Conservation (phyloP, 106 monocot genomes). For the Acanthochlamys bracteata region DNA sequence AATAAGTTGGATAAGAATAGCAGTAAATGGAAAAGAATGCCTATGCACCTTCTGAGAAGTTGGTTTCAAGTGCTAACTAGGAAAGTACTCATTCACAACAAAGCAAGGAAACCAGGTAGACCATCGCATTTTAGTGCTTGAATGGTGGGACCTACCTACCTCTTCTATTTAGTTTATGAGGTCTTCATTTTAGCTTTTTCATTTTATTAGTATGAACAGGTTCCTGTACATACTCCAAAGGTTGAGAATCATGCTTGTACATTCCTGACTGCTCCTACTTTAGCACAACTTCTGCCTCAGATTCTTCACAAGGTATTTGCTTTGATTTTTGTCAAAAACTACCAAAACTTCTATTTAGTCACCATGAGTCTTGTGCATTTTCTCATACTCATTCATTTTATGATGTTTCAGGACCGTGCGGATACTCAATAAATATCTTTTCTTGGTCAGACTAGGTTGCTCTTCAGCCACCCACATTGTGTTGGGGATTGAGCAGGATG, state of each 20-base stretch:
- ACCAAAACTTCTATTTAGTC: not conserved
- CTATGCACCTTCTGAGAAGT: constrained; percentile 12
- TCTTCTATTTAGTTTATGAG: not conserved
- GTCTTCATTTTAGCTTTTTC: not conserved
- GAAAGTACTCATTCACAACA: constrained; percentile 15
- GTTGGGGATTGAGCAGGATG: constrained; percentile 25
- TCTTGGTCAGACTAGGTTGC: not conserved
- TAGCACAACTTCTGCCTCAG: not conserved
- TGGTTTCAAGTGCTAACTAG: constrained; percentile 19
- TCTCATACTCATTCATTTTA: not conserved
- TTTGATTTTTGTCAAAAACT: too few relatives aligned
- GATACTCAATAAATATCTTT: not conserved
- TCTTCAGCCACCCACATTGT: not conserved
- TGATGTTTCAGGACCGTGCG: not conserved
- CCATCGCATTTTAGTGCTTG: not conserved
- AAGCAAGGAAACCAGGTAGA: constrained; percentile 25
- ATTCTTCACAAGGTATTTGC: too few relatives aligned
- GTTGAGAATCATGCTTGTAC: constrained; percentile 18
- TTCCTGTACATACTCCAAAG: constrained; percentile 10
- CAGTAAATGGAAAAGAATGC: constrained; percentile 15
- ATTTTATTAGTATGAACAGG: constrained; percentile 2
- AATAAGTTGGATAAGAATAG: constrained; percentile 25
- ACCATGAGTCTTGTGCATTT: not conserved
- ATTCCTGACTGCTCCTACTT: constrained; percentile 12
- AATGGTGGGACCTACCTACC: not conserved